Percentiles rank a stretch among this genome's conserved stretches.
phyloP scores from a whole-genome alignment of 306 rosid genomes.

The Crotalaria pallida region DNA sequence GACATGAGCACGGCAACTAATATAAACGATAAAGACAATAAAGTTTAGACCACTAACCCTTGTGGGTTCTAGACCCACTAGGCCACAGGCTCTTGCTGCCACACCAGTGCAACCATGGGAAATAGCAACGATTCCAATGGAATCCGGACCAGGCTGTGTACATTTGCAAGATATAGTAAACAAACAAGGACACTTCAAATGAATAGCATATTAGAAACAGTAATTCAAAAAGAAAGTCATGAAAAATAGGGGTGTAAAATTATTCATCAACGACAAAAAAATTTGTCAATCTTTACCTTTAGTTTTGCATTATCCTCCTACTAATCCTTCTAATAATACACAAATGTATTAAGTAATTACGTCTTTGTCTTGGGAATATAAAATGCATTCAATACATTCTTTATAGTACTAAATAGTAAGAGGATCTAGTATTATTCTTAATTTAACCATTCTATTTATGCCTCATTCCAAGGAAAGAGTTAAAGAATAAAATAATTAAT shows the following conservation, averaged over 20 bases:
- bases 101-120: constrained; percentile 99
- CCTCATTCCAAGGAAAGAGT: background rate
- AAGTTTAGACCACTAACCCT: constrained; percentile 63
- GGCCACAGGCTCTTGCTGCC: constrained; percentile 99
- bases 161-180: constrained; percentile 6
- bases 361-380: too few relatives aligned
- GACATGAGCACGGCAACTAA: constrained; percentile 6
- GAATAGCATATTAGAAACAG: background rate
- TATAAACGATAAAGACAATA: background rate
- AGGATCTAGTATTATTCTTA: too few relatives aligned
- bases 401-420: too few relatives aligned
- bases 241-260: background rate
- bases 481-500: background rate
- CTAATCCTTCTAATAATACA: too few relatives aligned
- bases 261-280: background rate
- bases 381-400: too few relatives aligned
- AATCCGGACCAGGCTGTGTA: constrained; percentile 99
- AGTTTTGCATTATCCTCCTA: too few relatives aligned
- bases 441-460: background rate
- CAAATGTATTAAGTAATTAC: too few relatives aligned
- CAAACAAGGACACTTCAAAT: background rate
- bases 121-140: constrained; percentile 99
- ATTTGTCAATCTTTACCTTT: background rate
- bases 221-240: background rate
- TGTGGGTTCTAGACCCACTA: constrained; percentile 99